A percentile compares a stretch with the other conserved stretches of the same genome.
Evolutionary conservation across 352 stramenopile species (phyloP).

Genomic region (Globisporangium uncinulatum): DNA sequence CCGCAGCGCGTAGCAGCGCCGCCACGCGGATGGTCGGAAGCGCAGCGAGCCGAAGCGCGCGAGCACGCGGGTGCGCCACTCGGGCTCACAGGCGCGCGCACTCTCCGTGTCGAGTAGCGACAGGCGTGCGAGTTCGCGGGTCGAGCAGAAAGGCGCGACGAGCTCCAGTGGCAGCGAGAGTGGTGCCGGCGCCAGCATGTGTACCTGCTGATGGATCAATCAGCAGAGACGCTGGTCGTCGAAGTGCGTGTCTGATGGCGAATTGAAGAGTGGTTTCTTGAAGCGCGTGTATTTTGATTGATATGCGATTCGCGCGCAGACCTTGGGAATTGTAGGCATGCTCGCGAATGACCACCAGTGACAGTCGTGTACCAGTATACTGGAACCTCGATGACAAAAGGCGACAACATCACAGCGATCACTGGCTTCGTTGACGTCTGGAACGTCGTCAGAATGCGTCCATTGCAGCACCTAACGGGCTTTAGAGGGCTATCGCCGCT

Average conservation of each 20-base stretch:
- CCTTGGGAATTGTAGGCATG: too few relatives aligned
- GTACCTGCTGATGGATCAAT: too few relatives aligned
- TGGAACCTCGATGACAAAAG: too few relatives aligned
- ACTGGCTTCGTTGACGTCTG: too few relatives aligned
- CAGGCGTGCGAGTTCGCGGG: slow-evolving; percentile 34
- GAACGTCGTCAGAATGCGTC: too few relatives aligned
- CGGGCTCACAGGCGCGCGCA: slow-evolving; percentile 35
- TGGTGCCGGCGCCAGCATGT: too few relatives aligned
- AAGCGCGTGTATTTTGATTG: neutral
- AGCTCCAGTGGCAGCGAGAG: slow-evolving; percentile 20
- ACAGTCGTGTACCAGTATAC: too few relatives aligned
- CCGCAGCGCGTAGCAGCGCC: slow-evolving; percentile 60
- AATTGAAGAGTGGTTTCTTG: neutral
- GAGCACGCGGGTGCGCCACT: slow-evolving; percentile 59
- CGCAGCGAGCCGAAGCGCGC: slow-evolving; percentile 42
- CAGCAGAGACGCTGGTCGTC: too few relatives aligned
- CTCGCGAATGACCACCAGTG: too few relatives aligned
- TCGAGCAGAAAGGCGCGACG: slow-evolving; percentile 41
- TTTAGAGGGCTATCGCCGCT: too few relatives aligned
- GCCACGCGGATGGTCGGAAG: slow-evolving; percentile 49
- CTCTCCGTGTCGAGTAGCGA: slow-evolving; percentile 44
- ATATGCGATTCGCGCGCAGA: neutral
- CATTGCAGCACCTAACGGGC: too few relatives aligned
- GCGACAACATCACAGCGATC: too few relatives aligned
- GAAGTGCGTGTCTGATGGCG: neutral